These are phyloP conservation scores for Daldinia grandis DNA, from an alignment of 495 filamentous ascomycete genomes.

Conservation along the genomic window DNA sequence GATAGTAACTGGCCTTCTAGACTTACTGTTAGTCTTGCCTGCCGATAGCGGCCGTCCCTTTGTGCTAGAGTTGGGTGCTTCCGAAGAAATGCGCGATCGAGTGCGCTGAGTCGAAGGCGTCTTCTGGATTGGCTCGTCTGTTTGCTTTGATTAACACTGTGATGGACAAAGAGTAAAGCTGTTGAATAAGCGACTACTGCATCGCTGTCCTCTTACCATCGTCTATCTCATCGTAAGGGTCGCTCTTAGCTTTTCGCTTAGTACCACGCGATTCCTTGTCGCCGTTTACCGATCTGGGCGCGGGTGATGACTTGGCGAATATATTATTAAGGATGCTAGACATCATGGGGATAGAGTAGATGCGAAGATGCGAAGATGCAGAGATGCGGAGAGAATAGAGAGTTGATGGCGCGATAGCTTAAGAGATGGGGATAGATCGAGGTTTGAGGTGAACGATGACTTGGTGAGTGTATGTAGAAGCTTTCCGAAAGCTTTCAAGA, in stretches of 20 bases:
- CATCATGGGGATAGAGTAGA: conserved; percentile 16
- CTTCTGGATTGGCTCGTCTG: conserved; percentile 26
- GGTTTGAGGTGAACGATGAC: not conserved
- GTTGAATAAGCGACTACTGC: not conserved
- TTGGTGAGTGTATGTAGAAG: not conserved
- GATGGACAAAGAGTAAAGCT: not conserved
- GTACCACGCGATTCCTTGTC: conserved; percentile 28
- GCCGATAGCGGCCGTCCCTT: conserved; percentile 25
- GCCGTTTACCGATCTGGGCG: conserved; percentile 32
- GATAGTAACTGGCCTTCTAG: not conserved
- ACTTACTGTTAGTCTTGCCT: conserved; percentile 30
- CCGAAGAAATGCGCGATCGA: conserved; percentile 42
- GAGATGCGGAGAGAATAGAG: not conserved
- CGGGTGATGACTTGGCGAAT: conserved; percentile 31
- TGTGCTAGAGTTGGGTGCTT: conserved; percentile 23
- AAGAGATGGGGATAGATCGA: not conserved
- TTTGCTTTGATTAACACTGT: conserved; percentile 1
- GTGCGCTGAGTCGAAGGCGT: conserved; percentile 36
- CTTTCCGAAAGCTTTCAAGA: conserved; percentile 1
- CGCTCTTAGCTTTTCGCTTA: conserved; percentile 44
- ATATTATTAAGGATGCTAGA: conserved; percentile 7
- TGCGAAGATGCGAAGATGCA: not conserved
- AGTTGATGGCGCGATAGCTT: not conserved
- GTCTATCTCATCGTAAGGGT: conserved; percentile 45
- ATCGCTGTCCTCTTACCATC: conserved; percentile 30